These are phyloP conservation scores for Lindgomyces ingoldianus DNA, from an alignment of 495 filamentous ascomycete genomes.

Conservation along the genomic window DNA sequence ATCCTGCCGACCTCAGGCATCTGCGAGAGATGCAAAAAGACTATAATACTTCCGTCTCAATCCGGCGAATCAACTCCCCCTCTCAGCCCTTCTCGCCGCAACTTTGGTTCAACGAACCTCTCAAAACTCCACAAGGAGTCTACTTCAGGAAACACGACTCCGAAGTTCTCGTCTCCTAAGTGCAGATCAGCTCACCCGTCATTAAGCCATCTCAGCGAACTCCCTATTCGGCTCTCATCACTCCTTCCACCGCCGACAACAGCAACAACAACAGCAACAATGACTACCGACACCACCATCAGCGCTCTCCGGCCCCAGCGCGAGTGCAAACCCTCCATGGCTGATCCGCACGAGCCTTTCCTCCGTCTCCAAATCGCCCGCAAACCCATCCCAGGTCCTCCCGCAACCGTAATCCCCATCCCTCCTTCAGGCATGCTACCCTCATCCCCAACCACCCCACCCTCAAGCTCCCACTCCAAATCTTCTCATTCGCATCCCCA, in stretches of 20 bases:
- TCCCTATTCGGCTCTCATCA: constrained; percentile 24
- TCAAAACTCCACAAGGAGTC: constrained; percentile 7
- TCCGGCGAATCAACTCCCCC: constrained; percentile 18
- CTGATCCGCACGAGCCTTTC: constrained; percentile 25
- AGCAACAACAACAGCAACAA: neutral
- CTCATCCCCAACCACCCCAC: constrained; percentile 13
- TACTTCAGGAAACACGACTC: constrained; percentile 2
- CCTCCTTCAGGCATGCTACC: neutral
- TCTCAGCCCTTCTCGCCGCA: constrained; percentile 17
- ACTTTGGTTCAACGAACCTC: constrained; percentile 21
- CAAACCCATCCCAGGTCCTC: constrained; percentile 9
- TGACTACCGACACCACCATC: neutral
- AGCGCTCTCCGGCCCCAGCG: neutral
- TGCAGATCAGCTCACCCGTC: neutral
- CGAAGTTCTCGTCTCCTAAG: constrained; percentile 16
- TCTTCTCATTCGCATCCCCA: constrained; percentile 8
- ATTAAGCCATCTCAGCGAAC: constrained; percentile 1
- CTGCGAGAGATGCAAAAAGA: constrained; percentile 32
- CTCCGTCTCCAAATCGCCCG: constrained; percentile 25
- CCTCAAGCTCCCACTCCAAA: constrained; percentile 6
- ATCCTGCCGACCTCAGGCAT: constrained; percentile 17
- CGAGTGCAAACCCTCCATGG: no score
- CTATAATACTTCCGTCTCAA: constrained; percentile 10
- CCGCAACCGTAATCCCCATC: neutral
- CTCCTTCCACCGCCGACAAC: constrained; percentile 4